phyloP scores from a whole-genome alignment of 2,329 filamentous ascomycete genomes.

The Colletotrichum somersetense region DNA sequence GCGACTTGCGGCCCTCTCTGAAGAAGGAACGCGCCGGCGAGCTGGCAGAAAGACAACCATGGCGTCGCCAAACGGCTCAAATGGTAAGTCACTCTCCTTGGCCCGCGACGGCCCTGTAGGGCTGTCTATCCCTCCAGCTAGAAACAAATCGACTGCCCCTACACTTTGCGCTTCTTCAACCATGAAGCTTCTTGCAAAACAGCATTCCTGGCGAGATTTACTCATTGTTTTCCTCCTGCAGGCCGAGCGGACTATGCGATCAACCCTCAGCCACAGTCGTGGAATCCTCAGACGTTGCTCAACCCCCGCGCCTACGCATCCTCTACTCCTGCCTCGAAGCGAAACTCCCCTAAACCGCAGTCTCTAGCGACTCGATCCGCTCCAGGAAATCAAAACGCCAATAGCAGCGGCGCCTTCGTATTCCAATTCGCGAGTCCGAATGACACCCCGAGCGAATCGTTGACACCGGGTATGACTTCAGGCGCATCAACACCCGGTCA shows the following conservation, averaged over 20 bases:
- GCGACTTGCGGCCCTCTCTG: not conserved
- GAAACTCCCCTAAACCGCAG: slow-evolving; percentile 32
- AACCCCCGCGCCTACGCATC: slow-evolving; percentile 36
- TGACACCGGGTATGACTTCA: slow-evolving; percentile 51
- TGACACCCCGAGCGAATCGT: slow-evolving; percentile 47
- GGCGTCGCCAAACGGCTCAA: slow-evolving; percentile 41
- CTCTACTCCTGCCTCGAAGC: slow-evolving; percentile 21
- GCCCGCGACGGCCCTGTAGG: not conserved
- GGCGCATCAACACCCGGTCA: slow-evolving; percentile 50
- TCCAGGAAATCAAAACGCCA: slow-evolving; percentile 31
- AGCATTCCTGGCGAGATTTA: not conserved
- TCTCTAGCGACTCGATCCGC: slow-evolving; percentile 35
- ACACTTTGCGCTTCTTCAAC: slow-evolving; percentile 3
- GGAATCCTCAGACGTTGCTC: slow-evolving; percentile 41
- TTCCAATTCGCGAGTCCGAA: slow-evolving; percentile 59
- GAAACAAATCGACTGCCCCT: slow-evolving; percentile 5
- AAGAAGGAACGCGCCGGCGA: not conserved
- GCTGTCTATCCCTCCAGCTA: slow-evolving; percentile 8
- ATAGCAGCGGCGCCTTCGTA: slow-evolving; percentile 51
- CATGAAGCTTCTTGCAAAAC: not conserved
- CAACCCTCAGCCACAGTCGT: slow-evolving; percentile 37
- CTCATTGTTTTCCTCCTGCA: slow-evolving; percentile 25
- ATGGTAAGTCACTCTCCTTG: slow-evolving; percentile 26
- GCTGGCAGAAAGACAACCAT: slow-evolving; percentile 28
- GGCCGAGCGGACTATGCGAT: slow-evolving; percentile 36